phyloP scores from a whole-genome alignment of 225 moss, liverwort and hornwort genomes.

The Marchantia polymorpha region DNA sequence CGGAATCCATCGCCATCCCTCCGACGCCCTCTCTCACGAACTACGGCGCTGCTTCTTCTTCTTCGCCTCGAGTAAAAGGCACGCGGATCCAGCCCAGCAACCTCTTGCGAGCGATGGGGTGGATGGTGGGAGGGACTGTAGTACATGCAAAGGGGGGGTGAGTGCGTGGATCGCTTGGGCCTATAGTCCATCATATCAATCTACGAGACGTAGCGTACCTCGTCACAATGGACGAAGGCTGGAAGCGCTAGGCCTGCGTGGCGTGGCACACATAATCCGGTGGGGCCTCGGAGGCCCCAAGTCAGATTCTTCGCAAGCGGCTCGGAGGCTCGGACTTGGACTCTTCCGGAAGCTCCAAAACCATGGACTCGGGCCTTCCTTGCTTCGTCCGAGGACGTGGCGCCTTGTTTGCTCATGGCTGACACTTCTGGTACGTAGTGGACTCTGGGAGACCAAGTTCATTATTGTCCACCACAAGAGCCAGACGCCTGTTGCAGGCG shows the following conservation, averaged over 20 bases:
- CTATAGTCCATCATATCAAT: background rate
- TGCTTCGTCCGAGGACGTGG: background rate
- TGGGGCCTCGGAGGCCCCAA: background rate
- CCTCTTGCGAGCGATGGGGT: background rate
- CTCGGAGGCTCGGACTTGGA: constrained; percentile 10
- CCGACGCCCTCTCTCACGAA: background rate
- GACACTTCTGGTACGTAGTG: constrained; percentile 21
- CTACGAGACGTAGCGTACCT: background rate
- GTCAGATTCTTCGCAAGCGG: constrained; percentile 21
- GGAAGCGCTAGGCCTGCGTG: background rate
- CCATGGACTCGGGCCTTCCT: background rate
- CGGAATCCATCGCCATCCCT: background rate
- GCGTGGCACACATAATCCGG: constrained; percentile 14
- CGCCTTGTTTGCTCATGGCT: background rate
- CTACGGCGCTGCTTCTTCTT: background rate
- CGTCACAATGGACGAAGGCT: constrained; percentile 1
- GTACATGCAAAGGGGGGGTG: background rate
- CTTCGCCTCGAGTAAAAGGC: background rate
- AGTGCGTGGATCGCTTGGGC: constrained; percentile 17
- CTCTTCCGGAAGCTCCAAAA: constrained; percentile 12
- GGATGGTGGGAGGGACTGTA: background rate
- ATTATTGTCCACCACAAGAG: constrained; percentile 27
- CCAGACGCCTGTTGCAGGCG: constrained; percentile 3
- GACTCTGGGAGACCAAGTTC: constrained; percentile 19
- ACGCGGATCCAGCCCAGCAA: constrained; percentile 1